Base-by-base conservation (phyloP, 306 rosid genomes). In the Medicago truncatula region DNA sequence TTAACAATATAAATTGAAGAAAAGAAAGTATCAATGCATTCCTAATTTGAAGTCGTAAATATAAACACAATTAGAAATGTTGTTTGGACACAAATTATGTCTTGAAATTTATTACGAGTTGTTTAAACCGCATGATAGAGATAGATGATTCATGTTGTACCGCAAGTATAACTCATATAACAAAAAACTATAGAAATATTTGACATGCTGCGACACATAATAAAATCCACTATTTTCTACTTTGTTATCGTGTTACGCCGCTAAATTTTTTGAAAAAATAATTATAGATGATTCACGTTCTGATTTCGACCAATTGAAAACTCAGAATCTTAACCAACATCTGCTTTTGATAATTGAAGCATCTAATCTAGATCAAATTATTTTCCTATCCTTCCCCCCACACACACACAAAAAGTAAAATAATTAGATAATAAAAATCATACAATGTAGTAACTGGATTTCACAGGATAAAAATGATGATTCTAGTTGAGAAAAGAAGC, bases 401-500 rank as follows among this genome's bases (percentile, higher is more conserved):
- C 36, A 20, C 6, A 23, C 4, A 28, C 31, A 28, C 31, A 28
- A 3, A 28, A 28, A 28, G 31, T 28, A 28, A 3, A 28, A 28
- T 28, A 28, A 3, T 28, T 28, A 28, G 31, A 28, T 28, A 28
- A 28, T 28, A 28, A 28, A 28, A 28, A 25, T 25, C 28, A 25
- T 25, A 25, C n/a, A 54, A 52, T 21, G 5, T 57, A 64, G 64
- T n/a, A 64, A 47, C 5, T 13, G 8, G 1, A 41, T 53, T 69
- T 63, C 20, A 84, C 25, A 77, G 1, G 4, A 81, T 2, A 46
- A 78, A 15, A 71, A 82, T 17, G 23, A 82, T 10, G 38, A 71
- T 23, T 76, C 58, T 85, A 46, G 82, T 78, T 43, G 85, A 85
- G 74, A 66, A 78, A 9, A 82, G 18, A 62, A 82, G 52, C 63